Conservation (phyloP, 768 basidiomycete species). For the Boletus pseudo-olivaceus region DNA sequence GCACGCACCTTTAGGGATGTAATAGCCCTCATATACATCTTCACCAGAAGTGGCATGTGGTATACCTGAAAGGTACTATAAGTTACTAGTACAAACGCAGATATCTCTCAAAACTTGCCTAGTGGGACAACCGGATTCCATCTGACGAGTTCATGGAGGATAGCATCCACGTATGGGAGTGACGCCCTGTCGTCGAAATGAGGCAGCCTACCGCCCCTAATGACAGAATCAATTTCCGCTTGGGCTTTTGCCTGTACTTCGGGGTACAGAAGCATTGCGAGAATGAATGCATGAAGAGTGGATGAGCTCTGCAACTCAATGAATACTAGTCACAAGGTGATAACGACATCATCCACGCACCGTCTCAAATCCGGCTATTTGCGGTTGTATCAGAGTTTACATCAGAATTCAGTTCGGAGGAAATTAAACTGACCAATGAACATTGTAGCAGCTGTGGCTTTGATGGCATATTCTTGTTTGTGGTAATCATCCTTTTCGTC, state of each 20-base stretch:
- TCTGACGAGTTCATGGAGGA: constrained; percentile 35
- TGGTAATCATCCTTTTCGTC: constrained; percentile 14
- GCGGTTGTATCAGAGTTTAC: background rate
- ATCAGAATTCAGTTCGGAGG: background rate
- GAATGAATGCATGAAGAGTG: constrained; percentile 22
- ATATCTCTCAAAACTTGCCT: constrained; percentile 5
- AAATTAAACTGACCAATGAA: constrained; percentile 18
- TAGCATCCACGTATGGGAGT: constrained; percentile 42
- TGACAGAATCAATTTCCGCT: constrained; percentile 26
- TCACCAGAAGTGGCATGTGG: constrained; percentile 24
- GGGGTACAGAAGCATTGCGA: constrained; percentile 28
- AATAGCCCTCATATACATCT: constrained; percentile 31
- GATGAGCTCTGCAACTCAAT: constrained; percentile 21
- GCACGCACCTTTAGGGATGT: constrained; percentile 39
- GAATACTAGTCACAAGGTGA: background rate
- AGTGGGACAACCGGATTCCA: constrained; percentile 27
- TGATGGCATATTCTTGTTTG: constrained; percentile 25
- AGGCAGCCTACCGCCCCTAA: constrained; percentile 22
- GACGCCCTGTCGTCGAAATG: constrained; percentile 22
- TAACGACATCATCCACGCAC: constrained; percentile 6
- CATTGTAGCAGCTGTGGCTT: constrained; percentile 22
- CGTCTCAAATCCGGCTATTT: constrained; percentile 25
- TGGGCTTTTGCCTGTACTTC: constrained; percentile 25
- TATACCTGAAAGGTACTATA: constrained; percentile 14
- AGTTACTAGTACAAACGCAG: background rate